Evolutionary conservation across 768 basidiomycete species (phyloP), one percentile per base, ranked within the genome.

Genomic region (Leccinum rimulosum): DNA sequence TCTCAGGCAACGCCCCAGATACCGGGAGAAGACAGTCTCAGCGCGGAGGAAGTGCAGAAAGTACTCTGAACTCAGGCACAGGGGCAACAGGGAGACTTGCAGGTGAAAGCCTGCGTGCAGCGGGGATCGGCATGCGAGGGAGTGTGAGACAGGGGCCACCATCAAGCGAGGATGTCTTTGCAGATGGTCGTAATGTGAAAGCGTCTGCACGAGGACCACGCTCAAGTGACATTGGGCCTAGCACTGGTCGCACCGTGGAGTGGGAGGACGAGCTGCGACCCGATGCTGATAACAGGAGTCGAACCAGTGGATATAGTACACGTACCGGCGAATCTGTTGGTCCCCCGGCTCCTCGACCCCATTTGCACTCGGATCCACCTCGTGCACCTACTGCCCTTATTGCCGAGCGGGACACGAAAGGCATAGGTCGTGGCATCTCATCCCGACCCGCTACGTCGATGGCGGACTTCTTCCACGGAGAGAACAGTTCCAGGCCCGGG

Each of bases 41-140:
- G 15, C 76, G 89, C 36, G 82, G 81, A 0, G 89, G 89, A 5
- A 90, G 87, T 68, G 86, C 84, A 3, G 91, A 91, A 73, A 88
- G 82, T 67, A 77, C 84, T 8, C 68, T 88, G 28, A 74, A 74
- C 57, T 78, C 72, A 51, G 74, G 68, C 8, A 74, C 79, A 11
- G 75, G 74, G 28, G 79, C 69, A 38, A 75, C 73, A 15, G 79
- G 83, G 11, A 73, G 88, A 58, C 70, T 92, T 14, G 70, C 89
- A 9, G 83, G 87, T 4, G 88, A 91, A 70, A 84, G 84, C 15
- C 67, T 92, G 58, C 79, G 86, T 51, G 87, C 89, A 0, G 88
- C 89, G 0, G 91, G 90, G 10, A 74, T 91, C 57, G 80, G 78
- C 31, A 79, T 68, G 72, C 70, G 72, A 50, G 67, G 62, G 27